Evolutionary conservation across 2,329 filamentous ascomycete genomes (phyloP).

Genomic region (Ilyonectria mors-panacis): DNA sequence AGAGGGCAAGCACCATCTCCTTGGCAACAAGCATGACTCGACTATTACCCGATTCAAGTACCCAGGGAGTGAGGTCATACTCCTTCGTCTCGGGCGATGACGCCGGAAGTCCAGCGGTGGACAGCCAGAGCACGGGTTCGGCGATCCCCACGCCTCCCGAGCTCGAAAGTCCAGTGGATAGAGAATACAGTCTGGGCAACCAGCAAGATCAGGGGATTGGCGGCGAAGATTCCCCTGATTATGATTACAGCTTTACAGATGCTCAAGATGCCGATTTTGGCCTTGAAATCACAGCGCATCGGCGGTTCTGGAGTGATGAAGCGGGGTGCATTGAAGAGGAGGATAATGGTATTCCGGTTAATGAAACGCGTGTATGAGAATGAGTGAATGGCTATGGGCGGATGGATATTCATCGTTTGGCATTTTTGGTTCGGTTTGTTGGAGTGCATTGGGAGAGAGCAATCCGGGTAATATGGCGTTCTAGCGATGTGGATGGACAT

Average conservation of each 20-base stretch:
- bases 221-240: slow-evolving; percentile 46
- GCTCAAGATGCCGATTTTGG: slow-evolving; percentile 51
- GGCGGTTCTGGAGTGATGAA: slow-evolving; percentile 53
- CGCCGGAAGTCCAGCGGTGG: slow-evolving; percentile 54
- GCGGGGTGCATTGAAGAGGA: slow-evolving; percentile 57
- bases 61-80: slow-evolving; percentile 41
- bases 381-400: slow-evolving; percentile 30
- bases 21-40: slow-evolving; percentile 39
- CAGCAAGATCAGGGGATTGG: slow-evolving; percentile 33
- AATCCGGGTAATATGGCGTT: slow-evolving; percentile 14
- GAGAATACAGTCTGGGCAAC: slow-evolving; percentile 44
- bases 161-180: slow-evolving; percentile 51
- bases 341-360: slow-evolving; percentile 46
- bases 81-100: slow-evolving; percentile 55
- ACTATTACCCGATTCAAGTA: slow-evolving; percentile 31
- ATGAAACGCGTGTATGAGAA: slow-evolving; percentile 41
- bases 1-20: slow-evolving; percentile 45
- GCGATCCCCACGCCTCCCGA: slow-evolving; percentile 57
- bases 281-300: slow-evolving; percentile 55
- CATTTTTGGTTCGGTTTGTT: neutral
- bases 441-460: neutral
- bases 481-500: slow-evolving; percentile 16
- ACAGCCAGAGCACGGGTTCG: slow-evolving; percentile 54
- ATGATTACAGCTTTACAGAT: slow-evolving; percentile 51
- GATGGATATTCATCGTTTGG: neutral